phyloP scores from a whole-genome alignment of 805 yeast species.

The Teunomyces stri region DNA sequence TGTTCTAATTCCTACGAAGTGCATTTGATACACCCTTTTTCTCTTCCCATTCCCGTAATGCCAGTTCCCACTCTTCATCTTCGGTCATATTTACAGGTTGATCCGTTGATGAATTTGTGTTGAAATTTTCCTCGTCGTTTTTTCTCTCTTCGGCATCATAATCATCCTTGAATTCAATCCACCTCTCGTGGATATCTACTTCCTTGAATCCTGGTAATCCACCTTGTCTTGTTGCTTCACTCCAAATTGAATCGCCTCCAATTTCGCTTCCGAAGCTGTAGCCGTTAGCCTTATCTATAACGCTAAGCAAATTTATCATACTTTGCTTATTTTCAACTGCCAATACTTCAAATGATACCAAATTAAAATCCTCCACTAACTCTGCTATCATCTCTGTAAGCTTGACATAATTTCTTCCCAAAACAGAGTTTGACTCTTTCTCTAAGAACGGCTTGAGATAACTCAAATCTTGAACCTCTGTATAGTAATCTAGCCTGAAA shows the following conservation, averaged over 20 bases:
- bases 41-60: conserved; percentile 29
- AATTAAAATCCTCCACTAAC: conserved; percentile 78
- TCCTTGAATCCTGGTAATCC: conserved; percentile 48
- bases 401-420: conserved; percentile 60
- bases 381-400: conserved; percentile 80
- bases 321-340: conserved; percentile 88
- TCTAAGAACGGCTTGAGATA: conserved; percentile 66
- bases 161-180: conserved; percentile 81
- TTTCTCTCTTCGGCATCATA: conserved; percentile 60
- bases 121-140: conserved; percentile 36
- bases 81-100: conserved; percentile 33
- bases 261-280: conserved; percentile 92
- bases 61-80: conserved; percentile 69
- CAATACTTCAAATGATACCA: conserved; percentile 85
- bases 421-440: conserved; percentile 65
- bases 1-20: conserved; percentile 17
- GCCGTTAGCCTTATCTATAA: conserved; percentile 90
- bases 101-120: neutral
- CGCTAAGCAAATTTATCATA: conserved; percentile 77
- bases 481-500: conserved; percentile 78
- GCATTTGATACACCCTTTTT: conserved; percentile 33
- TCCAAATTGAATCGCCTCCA: conserved; percentile 98
- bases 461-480: conserved; percentile 84
- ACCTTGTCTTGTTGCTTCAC: conserved; percentile 87
- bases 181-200: conserved; percentile 86